These are phyloP conservation scores for Apiotrichum sp. DNA, from an alignment of 1,284 basidiomycete genomes.

Conservation along the genomic window DNA sequence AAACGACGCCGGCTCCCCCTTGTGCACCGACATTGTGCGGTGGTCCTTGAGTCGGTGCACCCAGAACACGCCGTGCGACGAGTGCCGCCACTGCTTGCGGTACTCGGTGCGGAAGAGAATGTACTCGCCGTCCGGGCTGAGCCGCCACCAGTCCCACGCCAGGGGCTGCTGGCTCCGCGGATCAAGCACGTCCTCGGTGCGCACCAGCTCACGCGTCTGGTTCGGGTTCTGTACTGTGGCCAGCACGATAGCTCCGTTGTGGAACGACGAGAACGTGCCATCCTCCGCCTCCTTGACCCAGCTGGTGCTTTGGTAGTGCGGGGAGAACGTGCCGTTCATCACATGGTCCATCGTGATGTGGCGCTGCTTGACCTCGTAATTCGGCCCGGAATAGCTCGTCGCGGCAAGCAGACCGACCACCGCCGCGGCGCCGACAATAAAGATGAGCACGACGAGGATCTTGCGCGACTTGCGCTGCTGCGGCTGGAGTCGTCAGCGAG, in stretches of 20 bases:
- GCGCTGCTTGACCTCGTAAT: constrained; percentile 46
- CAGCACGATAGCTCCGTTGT: constrained; percentile 62
- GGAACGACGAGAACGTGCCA: constrained; percentile 67
- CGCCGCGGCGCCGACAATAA: constrained; percentile 33
- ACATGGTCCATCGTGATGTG: constrained; percentile 79
- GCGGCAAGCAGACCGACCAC: constrained; percentile 40
- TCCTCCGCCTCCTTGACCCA: constrained; percentile 92
- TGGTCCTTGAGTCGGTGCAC: constrained; percentile 61
- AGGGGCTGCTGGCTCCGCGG: constrained; percentile 52
- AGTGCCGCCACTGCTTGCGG: constrained; percentile 87
- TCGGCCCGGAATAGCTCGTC: constrained; percentile 36
- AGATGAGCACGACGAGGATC: constrained; percentile 37
- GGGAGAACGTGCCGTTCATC: constrained; percentile 77
- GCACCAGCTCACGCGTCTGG: constrained; percentile 31
- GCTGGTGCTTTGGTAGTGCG: constrained; percentile 52
- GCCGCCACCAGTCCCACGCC: constrained; percentile 59
- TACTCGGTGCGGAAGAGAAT: constrained; percentile 70
- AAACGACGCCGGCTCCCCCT: constrained; percentile 58
- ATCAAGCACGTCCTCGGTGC: constrained; percentile 28
- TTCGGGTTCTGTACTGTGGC: constrained; percentile 61
- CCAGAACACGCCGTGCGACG: constrained; percentile 81
- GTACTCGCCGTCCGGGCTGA: constrained; percentile 81
- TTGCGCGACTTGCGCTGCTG: constrained; percentile 36
- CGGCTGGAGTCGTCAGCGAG: constrained; percentile 18
- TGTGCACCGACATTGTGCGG: constrained; percentile 64